These are phyloP conservation scores for Suillus lakei DNA, from an alignment of 768 basidiomycete species.

Conservation along the genomic window DNA sequence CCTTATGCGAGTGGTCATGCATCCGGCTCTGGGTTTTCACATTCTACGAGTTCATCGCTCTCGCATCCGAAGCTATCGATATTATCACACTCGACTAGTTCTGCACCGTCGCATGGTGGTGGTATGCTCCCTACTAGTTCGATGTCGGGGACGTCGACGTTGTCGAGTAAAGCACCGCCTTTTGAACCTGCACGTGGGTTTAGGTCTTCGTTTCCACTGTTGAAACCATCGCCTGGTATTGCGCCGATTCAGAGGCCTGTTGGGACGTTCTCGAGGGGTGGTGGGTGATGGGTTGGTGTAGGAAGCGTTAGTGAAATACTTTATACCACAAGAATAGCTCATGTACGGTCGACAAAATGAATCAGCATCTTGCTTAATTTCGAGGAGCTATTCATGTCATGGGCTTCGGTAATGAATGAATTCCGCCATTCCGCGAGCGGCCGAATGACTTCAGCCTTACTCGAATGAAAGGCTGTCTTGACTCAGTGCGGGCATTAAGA, in stretches of 20 bases:
- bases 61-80: slow-evolving; percentile 22
- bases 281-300: neutral
- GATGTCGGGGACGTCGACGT: slow-evolving; percentile 33
- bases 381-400: too few relatives aligned
- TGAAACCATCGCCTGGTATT: slow-evolving; percentile 18
- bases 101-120: neutral
- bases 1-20: slow-evolving; percentile 11
- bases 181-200: slow-evolving; percentile 53
- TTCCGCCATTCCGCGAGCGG: too few relatives aligned
- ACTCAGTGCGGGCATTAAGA: neutral
- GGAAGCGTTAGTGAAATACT: neutral
- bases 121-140: slow-evolving; percentile 25
- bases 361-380: too few relatives aligned
- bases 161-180: slow-evolving; percentile 59
- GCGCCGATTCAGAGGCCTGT: slow-evolving; percentile 4
- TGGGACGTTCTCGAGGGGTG: neutral
- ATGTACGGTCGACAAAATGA: too few relatives aligned
- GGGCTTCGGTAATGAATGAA: too few relatives aligned
- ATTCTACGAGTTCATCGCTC: slow-evolving; percentile 12
- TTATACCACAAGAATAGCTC: too few relatives aligned
- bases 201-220: slow-evolving; percentile 27
- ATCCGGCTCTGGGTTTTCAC: slow-evolving; percentile 6
- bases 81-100: slow-evolving; percentile 26
- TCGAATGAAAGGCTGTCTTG: neutral
- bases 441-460: neutral